phyloP scores from a whole-genome alignment of 495 filamentous ascomycete genomes.

The Wilcoxina mikolae region DNA sequence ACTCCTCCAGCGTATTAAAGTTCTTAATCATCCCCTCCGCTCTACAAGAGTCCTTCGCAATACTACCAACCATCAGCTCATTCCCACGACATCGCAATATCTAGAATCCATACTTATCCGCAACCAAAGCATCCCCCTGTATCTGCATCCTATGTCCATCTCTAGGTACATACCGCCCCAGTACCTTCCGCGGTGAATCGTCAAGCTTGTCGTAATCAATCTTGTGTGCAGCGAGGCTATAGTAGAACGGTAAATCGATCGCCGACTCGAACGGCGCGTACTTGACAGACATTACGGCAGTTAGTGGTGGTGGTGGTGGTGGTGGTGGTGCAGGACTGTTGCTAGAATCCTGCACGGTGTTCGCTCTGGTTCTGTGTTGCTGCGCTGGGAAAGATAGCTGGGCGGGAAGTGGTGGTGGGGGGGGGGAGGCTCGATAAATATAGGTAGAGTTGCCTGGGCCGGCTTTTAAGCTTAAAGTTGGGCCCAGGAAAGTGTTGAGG shows the following conservation, averaged over 20 bases:
- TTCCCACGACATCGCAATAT: not conserved
- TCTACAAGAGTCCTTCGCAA: slow-evolving; percentile 54
- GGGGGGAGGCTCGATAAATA: too few relatives aligned
- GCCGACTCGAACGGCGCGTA: slow-evolving; percentile 85
- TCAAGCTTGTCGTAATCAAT: slow-evolving; percentile 94
- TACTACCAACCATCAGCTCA: slow-evolving; percentile 35
- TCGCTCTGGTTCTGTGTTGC: too few relatives aligned
- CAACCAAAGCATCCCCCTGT: slow-evolving; percentile 68
- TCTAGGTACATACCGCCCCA: slow-evolving; percentile 83
- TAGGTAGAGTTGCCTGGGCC: too few relatives aligned
- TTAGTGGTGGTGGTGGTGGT: not conserved
- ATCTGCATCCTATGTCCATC: slow-evolving; percentile 75
- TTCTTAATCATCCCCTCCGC: slow-evolving; percentile 93
- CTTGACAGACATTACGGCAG: slow-evolving; percentile 14
- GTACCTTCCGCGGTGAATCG: slow-evolving; percentile 68
- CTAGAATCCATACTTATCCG: slow-evolving; percentile 45
- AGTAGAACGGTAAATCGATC: slow-evolving; percentile 89
- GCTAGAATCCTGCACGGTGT: too few relatives aligned
- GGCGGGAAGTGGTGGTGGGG: too few relatives aligned
- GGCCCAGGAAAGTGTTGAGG: too few relatives aligned
- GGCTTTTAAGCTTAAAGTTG: too few relatives aligned
- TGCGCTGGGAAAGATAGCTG: too few relatives aligned
- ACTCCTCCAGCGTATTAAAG: slow-evolving; percentile 90
- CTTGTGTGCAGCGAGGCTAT: slow-evolving; percentile 71
- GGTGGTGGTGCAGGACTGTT: not conserved